Evolutionary conservation across 257 asterid species (phyloP), one percentile per base, ranked within the genome.

Genomic region (Lycium ferocissimum): DNA sequence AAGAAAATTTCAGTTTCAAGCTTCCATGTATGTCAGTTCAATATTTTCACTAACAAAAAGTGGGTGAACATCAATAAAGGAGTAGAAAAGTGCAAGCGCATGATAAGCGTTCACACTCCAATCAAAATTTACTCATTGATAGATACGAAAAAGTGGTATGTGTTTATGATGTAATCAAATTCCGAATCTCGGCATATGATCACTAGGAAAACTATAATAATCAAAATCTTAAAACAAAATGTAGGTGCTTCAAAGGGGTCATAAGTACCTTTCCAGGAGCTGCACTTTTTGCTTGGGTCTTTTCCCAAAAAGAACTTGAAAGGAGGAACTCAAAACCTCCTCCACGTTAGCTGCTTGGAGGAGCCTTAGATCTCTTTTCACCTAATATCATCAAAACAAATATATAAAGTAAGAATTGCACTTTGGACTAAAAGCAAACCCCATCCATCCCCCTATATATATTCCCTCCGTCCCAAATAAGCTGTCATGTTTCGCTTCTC

Each of bases 231-330:
- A 69, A 83, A 83, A 53, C 18, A 14, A 65, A 62, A 70, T 33
- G n/a, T 15, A 80, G 59, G 70, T 8, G 65, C 10, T 71, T 51
- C 35, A 81, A 69, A 72, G 65, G 81, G 82, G 17, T 2, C 57
- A 57, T 11, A 33, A 78, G 12, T 76, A 91, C 99, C 98, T 94
- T 84, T 97, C 98, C 89, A 95, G 85, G 84, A 92, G 93, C 89
- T 93, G 97, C 87, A 95, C 86, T 84, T 95, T 97, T 83, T 95
- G 99, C 91, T 90, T 94, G 43, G 98, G 99, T 81, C 94, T 92
- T 51, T 91, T 90, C 26, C 97, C 99, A 78, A 84, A 84, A 86
- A 97, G 91, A 78, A 97, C 95, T 57, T 90, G 84, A 86, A 94
- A 94, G 9, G 94, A 83, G 81, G 98, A 57, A 81, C 91, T 93